Conservation (phyloP, 768 basidiomycete species). For the Amanita exitialis region DNA sequence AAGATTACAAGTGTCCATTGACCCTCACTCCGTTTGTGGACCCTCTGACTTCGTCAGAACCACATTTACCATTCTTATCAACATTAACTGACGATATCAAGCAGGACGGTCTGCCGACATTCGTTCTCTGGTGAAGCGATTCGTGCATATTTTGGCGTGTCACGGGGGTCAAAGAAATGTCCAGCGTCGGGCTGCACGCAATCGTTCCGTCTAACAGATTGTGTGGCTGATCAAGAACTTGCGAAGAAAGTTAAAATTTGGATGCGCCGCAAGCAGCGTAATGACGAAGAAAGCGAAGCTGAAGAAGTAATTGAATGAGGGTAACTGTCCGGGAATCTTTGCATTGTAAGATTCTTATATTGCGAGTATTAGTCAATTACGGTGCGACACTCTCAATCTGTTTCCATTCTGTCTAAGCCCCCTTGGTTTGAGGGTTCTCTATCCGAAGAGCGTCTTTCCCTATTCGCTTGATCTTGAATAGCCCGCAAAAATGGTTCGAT, state of each 20-base stretch:
- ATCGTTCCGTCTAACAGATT: slow-evolving; percentile 37
- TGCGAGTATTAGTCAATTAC: not conserved
- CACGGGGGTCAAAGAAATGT: slow-evolving; percentile 32
- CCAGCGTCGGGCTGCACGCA: slow-evolving; percentile 69
- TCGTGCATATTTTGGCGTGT: slow-evolving; percentile 40
- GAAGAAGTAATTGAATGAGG: slow-evolving; percentile 45
- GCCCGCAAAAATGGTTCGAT: slow-evolving; percentile 75
- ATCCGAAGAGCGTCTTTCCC: slow-evolving; percentile 27
- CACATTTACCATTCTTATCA: not conserved
- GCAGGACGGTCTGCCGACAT: slow-evolving; percentile 64
- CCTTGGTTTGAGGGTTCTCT: slow-evolving; percentile 5
- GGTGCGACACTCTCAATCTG: slow-evolving; percentile 30
- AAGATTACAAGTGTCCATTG: slow-evolving; percentile 80
- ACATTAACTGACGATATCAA: not conserved
- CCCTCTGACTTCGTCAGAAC: slow-evolving; percentile 74
- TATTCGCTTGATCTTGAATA: slow-evolving; percentile 63
- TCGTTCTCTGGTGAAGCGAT: slow-evolving; percentile 75
- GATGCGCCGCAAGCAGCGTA: slow-evolving; percentile 40
- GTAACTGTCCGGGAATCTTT: not conserved
- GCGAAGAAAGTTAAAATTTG: slow-evolving; percentile 52
- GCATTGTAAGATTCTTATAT: not conserved
- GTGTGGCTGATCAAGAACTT: slow-evolving; percentile 46
- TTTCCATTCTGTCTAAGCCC: slow-evolving; percentile 60
- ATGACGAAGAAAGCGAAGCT: slow-evolving; percentile 44
- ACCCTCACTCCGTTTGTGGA: slow-evolving; percentile 56